A percentile compares a stretch with the other conserved stretches of the same genome.
phyloP scores from a whole-genome alignment of 441 rosid genomes.

The Bocquillonia castaneifolia region DNA sequence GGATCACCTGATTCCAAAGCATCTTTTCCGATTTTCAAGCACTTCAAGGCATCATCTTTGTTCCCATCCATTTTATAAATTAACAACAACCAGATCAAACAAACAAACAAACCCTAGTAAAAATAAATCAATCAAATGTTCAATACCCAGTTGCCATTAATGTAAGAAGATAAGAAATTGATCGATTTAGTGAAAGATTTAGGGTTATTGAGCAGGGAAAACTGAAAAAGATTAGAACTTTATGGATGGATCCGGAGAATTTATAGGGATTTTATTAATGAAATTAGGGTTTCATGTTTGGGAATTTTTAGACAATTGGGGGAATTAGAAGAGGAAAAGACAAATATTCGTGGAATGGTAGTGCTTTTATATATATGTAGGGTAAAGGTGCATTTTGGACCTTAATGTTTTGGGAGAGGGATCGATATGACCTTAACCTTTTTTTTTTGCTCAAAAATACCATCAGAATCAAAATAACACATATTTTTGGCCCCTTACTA shows the following conservation, averaged over 20 bases:
- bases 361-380: background rate
- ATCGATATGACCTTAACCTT: no score
- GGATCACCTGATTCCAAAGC: slow-evolving; percentile 69
- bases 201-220: background rate
- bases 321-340: background rate
- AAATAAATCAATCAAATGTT: background rate
- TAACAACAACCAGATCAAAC: background rate
- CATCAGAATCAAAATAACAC: no score
- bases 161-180: background rate
- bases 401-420: no score
- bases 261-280: background rate
- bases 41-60: slow-evolving; percentile 89
- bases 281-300: slow-evolving; percentile 19
- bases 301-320: background rate
- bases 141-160: background rate
- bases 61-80: slow-evolving; percentile 65
- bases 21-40: slow-evolving; percentile 68
- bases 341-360: background rate
- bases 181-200: background rate
- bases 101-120: slow-evolving; percentile 2
- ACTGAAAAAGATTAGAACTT: background rate
- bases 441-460: no score
- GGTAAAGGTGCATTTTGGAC: no score
- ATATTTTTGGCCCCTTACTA: no score
- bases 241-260: slow-evolving; percentile 12